Evolutionary conservation across 2,329 filamentous ascomycete species (phyloP).

Genomic region (Fusarium torreyae): DNA sequence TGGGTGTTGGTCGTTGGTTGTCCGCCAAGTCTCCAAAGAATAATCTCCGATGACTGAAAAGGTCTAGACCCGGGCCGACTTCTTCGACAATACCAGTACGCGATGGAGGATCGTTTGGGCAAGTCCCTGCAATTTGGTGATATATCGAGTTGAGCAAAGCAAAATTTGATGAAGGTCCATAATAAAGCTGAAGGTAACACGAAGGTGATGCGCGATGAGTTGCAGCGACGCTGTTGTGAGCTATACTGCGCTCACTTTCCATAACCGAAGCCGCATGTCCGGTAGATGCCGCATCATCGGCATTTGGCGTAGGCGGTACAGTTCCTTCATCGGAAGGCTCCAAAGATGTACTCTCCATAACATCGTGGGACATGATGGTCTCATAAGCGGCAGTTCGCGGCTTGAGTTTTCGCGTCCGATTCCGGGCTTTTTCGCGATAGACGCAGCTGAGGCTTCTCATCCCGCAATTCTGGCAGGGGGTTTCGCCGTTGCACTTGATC

Average conservation of each 20-base stretch:
- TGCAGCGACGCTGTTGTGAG: constrained; percentile 61
- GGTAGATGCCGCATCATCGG: constrained; percentile 21
- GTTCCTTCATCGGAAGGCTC: constrained; percentile 45
- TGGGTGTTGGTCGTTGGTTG: constrained; percentile 48
- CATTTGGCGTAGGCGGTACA: constrained; percentile 38
- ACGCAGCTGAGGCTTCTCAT: constrained; percentile 49
- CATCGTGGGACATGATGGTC: constrained; percentile 42
- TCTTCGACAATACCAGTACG: constrained; percentile 51
- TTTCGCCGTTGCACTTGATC: constrained; percentile 53
- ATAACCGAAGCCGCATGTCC: constrained; percentile 27
- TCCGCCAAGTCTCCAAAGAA: constrained; percentile 57
- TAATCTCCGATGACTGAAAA: constrained; percentile 50
- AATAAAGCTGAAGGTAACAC: constrained; percentile 62
- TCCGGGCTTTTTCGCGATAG: constrained; percentile 53
- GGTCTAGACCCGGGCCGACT: constrained; percentile 52
- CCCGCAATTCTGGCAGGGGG: constrained; percentile 51
- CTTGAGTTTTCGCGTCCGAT: constrained; percentile 49
- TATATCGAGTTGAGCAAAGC: constrained; percentile 56
- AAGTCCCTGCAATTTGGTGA: constrained; percentile 52
- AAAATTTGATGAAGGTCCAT: constrained; percentile 64
- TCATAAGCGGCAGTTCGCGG: constrained; percentile 45
- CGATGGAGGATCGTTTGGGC: constrained; percentile 39
- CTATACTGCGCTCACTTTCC: constrained; percentile 50
- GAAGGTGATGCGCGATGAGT: constrained; percentile 62
- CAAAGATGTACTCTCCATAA: constrained; percentile 31